Evolutionary conservation across 2,329 filamentous ascomycete species (phyloP).

Genomic region (Reticulascus tulasneorum): DNA sequence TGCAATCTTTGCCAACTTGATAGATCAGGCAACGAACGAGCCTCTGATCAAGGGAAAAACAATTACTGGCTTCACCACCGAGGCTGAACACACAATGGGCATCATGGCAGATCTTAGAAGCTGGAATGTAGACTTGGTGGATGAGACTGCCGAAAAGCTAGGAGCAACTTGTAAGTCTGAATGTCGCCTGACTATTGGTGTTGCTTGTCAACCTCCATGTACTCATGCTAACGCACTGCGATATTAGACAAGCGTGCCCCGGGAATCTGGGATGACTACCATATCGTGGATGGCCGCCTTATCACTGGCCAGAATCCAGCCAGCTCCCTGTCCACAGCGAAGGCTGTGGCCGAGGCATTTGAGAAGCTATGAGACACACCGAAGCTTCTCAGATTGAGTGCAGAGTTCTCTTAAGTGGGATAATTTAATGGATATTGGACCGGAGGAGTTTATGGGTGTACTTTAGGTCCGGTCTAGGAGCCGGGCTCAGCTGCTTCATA

Average conservation of each 20-base stretch:
- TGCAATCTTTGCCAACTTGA: constrained; percentile 31
- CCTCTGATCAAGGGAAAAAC: constrained; percentile 31
- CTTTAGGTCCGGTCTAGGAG: no score
- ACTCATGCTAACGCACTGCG: neutral
- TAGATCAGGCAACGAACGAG: constrained; percentile 26
- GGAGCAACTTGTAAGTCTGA: constrained; percentile 26
- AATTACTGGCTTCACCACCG: constrained; percentile 35
- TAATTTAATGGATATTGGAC: no score
- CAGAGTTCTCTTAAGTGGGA: no score
- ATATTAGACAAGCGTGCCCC: constrained; percentile 14
- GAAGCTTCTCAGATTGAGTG: no score
- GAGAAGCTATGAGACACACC: constrained; percentile 32
- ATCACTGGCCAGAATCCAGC: constrained; percentile 38
- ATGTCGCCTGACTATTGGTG: constrained; percentile 1
- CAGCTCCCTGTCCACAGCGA: constrained; percentile 33
- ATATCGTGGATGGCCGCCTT: constrained; percentile 30
- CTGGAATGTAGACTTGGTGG: constrained; percentile 28
- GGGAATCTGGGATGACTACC: constrained; percentile 24
- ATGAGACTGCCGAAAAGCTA: constrained; percentile 25
- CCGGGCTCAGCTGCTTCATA: no score
- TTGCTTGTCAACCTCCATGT: no score
- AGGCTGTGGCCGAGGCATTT: constrained; percentile 33
- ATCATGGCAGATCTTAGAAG: constrained; percentile 25
- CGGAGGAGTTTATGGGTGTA: no score
- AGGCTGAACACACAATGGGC: constrained; percentile 30